Percentiles rank a stretch among this genome's conserved stretches.
Evolutionary conservation across 345 rosid genomes (phyloP).

Genomic region (Sisymbrium altissimum): DNA sequence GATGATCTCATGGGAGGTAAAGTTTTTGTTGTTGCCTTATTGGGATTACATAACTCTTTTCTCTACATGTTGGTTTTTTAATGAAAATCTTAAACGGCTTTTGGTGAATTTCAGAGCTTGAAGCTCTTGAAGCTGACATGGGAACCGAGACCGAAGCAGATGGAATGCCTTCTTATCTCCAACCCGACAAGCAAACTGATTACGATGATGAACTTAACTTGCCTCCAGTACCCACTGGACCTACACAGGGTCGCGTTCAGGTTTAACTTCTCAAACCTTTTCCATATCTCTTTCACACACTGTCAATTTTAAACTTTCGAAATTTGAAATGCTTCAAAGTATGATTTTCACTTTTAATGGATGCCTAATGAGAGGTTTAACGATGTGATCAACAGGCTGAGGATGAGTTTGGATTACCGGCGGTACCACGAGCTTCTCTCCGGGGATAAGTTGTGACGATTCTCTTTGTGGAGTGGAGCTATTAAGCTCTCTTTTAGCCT

Average conservation of each 20-base stretch:
- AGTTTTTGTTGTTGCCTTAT: not conserved
- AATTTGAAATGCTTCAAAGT: not conserved
- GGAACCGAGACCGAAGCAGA: constrained; percentile 78
- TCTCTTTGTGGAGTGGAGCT: not conserved
- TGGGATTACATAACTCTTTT: not conserved
- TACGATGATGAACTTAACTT: constrained; percentile 65
- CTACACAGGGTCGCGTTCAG: constrained; percentile 60
- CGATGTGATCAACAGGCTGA: constrained; percentile 54
- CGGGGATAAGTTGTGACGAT: constrained; percentile 45
- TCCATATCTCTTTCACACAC: not conserved
- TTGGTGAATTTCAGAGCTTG: constrained; percentile 66
- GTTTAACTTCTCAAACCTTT: constrained; percentile 33
- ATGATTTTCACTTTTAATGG: not conserved
- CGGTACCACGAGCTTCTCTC: constrained; percentile 82
- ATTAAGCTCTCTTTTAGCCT: constrained; percentile 12
- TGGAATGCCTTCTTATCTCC: constrained; percentile 90
- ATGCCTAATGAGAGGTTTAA: constrained; percentile 6
- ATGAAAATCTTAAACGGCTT: not conserved
- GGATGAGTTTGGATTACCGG: constrained; percentile 82
- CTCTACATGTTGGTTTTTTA: not conserved
- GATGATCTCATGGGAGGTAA: constrained; percentile 99
- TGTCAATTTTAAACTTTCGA: not conserved
- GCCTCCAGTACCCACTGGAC: constrained; percentile 73
- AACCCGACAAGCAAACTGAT: constrained; percentile 81
- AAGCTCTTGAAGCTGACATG: constrained; percentile 95